Base-by-base conservation (phyloP, 768 basidiomycete species). In the Lentinula detonsa region DNA sequence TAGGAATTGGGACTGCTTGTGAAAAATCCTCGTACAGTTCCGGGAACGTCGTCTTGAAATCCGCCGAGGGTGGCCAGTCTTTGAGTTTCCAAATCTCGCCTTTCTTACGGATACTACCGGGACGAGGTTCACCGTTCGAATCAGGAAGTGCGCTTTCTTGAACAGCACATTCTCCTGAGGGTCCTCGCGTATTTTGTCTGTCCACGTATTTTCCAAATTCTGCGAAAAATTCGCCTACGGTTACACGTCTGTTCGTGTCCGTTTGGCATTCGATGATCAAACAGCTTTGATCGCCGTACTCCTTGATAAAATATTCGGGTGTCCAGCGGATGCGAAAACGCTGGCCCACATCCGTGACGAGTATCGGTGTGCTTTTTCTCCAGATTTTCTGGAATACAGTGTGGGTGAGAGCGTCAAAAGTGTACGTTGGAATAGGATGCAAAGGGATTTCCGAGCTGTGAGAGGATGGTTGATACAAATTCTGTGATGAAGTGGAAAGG, bases 41-140 rank as follows among this genome's bases (percentile, higher is more conserved):
- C 0, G 95, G 95, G 70, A 94, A 93, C 1, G 84, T 82, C 2
- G 81, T 77, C 68, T 86, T 87, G 75, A 98, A 96, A 64, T 96
- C 94, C 2, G 84, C 81, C 8, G 88, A 87, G 0, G 91, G 84
- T 3, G 95, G 95, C 95, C 95, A 98, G 74, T 98, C 95, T 88
- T 95, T 64, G n/a, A 65, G 42, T 46, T 65, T 65, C 54, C 59
- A 58, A 21, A 37, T 52, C 18, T 57, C 58, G 48, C 48, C 48
- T 28, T 43, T 28, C 6, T 21, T 9, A 28, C 23, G 3, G 6
- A 55, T n/a, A 16, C 18, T 40, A 16, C 53, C 53, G 23, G 6
- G 16, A 21, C 35, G 34, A 35, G 5, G 10, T 21, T 21, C 82
- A 86, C 34, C 82, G 79, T 34, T 11, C 18, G n/a, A 16, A 5